Base-by-base conservation (phyloP, 2,329 filamentous ascomycete species). In the Septoria petroselini region DNA sequence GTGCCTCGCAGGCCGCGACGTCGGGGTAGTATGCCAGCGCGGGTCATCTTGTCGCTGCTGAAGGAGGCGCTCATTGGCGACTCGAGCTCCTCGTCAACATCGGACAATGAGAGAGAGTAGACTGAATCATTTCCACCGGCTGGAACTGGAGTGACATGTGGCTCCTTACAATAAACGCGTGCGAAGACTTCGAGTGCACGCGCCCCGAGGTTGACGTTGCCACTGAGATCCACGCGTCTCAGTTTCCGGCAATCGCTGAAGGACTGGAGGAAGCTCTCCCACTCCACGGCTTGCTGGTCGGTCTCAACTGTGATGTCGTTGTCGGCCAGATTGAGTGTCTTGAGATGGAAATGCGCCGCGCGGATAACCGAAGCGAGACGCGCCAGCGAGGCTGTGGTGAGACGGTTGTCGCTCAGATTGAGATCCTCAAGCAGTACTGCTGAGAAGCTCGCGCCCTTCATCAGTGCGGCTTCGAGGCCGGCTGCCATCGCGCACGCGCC, bases 131-230 rank as follows among this genome's bases (percentile, higher is more conserved):
- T 50, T 46, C 64, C 58, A 14, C 53, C 53, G 7, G 61, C 53
- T 6, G 63, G 54, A 14, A 63, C 58, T 3, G 68, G 65, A 18
- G 63, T 61, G 33, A 70, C 62, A 1, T 58, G 43, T 15, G 55
- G 60, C 49, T 71, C 66, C 14, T 52, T 49, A 27, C 65, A 63
- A 57, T 77, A 75, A 2, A 73, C 66, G 15, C 70, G 64, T 7
- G 68, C 62, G 9, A 78, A 58, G 17, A 73, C 64, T 54, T 78
- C 76, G n/a, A 77, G 61, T 1, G 72, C 73, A 38, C 61, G 61
- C 4, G 65, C 48, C 7, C 75, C 73, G 30, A 67, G 61, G 11
- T 73, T 53, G 4, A 60, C 40, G 42, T 78, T 78, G 23, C 67
- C 59, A 48, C 72, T 70, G 14, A 78, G 58, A 54, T 77, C 72